A percentile compares a stretch with the other conserved stretches of the same genome.
phyloP scores from a whole-genome alignment of 306 rosid genomes.

The Echinosophora koreensis region DNA sequence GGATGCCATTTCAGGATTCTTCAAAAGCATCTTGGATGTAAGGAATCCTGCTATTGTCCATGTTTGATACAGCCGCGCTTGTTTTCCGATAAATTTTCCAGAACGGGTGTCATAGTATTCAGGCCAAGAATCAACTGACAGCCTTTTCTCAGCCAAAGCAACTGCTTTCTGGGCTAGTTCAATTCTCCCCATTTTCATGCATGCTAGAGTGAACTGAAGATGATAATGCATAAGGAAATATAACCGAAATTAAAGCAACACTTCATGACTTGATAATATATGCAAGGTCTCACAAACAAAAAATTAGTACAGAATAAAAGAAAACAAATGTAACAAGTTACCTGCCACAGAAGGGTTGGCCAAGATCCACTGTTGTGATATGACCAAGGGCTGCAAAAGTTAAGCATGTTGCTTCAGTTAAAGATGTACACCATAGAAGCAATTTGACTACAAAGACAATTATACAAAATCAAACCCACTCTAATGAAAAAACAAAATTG shows the following conservation, averaged over 20 bases:
- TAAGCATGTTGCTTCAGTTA: conserved; percentile 35
- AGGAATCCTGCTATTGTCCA: conserved; percentile 88
- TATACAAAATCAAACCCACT: conserved; percentile 1
- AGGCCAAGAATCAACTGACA: conserved; percentile 75
- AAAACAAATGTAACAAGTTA: conserved; percentile 25
- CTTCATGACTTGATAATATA: not conserved
- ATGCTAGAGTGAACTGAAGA: conserved; percentile 80
- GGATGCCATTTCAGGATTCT: conserved; percentile 79
- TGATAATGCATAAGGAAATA: conserved; percentile 22
- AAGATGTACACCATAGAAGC: conserved; percentile 15
- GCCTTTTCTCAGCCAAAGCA: conserved; percentile 75
- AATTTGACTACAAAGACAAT: conserved; percentile 32
- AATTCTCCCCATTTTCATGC: conserved; percentile 87
- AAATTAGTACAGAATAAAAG: not conserved
- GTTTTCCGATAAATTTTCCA: conserved; percentile 83
- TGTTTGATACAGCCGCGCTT: conserved; percentile 74
- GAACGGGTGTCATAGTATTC: conserved; percentile 80
- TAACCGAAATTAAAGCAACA: conserved; percentile 26
- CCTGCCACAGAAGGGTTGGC: conserved; percentile 98
- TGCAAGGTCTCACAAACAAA: conserved; percentile 32
- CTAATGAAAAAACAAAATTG: not conserved
- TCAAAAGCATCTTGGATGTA: conserved; percentile 77
- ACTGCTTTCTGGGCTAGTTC: conserved; percentile 77
- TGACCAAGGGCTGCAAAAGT: conserved; percentile 86
- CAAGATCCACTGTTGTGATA: conserved; percentile 94